Conservation (phyloP, 495 filamentous ascomycete species). For the Neurospora africana region DNA sequence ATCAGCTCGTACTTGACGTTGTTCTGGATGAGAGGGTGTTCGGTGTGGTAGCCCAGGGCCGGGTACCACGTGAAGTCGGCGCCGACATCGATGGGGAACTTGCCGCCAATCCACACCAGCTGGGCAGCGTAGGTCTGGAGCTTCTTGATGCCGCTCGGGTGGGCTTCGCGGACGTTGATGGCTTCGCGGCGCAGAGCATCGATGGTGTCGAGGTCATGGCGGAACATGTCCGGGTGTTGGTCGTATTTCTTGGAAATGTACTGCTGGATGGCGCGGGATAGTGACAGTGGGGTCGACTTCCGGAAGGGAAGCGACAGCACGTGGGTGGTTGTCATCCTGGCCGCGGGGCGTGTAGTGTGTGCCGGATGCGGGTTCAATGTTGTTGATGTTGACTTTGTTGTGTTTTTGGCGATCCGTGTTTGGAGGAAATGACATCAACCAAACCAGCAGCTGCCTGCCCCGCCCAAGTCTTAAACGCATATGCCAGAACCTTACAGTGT, state of each 20-base stretch:
- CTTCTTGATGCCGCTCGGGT: conserved; percentile 80
- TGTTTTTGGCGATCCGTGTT: not conserved
- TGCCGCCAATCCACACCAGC: conserved; percentile 85
- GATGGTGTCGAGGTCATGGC: conserved; percentile 75
- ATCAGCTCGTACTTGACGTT: conserved; percentile 93
- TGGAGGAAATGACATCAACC: not conserved
- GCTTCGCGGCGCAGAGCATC: conserved; percentile 74
- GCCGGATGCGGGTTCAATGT: not conserved
- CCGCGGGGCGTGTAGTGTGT: not conserved
- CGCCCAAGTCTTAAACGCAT: not conserved
- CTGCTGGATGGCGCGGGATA: conserved; percentile 77
- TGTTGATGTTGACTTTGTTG: not conserved
- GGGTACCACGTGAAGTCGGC: conserved; percentile 95
- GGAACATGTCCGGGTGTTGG: conserved; percentile 97
- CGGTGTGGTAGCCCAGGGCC: conserved; percentile 79
- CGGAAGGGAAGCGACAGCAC: conserved; percentile 71
- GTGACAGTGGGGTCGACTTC: conserved; percentile 61
- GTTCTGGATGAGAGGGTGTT: conserved; percentile 72
- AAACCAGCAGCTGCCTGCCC: not conserved
- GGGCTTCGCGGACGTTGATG: conserved; percentile 76
- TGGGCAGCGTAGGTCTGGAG: conserved; percentile 84
- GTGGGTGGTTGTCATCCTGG: conserved; percentile 19
- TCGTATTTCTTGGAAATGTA: conserved; percentile 99
- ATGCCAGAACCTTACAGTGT: not conserved
- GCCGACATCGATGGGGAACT: conserved; percentile 95